phyloP scores from a whole-genome alignment of 495 filamentous ascomycete species.

The Penicillium goetzii region DNA sequence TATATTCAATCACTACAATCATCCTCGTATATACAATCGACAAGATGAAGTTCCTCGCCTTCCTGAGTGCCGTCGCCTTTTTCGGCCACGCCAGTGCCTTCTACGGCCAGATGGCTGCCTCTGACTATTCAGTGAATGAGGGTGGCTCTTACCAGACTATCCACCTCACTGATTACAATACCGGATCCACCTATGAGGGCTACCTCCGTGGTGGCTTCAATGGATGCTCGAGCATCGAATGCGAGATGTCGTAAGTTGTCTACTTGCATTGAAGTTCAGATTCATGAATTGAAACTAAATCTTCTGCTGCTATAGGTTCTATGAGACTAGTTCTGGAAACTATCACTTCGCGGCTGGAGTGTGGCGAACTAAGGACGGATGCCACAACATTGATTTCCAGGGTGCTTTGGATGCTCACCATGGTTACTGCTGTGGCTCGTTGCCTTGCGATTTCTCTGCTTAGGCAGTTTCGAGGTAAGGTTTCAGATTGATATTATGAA shows the following conservation, averaged over 20 bases:
- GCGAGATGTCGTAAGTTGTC: conserved; percentile 9
- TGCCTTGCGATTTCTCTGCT: conserved; percentile 21
- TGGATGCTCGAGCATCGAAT: conserved; percentile 3
- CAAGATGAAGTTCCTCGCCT: not conserved
- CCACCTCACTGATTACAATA: conserved; percentile 17
- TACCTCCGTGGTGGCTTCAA: conserved; percentile 17
- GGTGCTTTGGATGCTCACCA: conserved; percentile 15
- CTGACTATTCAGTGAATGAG: not conserved
- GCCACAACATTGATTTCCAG: conserved; percentile 23
- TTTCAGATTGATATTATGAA: not conserved
- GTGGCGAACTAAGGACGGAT: conserved; percentile 20
- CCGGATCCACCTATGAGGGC: conserved; percentile 14
- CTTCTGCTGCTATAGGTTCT: conserved; percentile 3
- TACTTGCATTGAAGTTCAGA: too few relatives aligned
- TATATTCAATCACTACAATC: too few relatives aligned
- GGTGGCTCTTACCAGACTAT: conserved; percentile 14
- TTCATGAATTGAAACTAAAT: not conserved
- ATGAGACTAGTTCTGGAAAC: conserved; percentile 13
- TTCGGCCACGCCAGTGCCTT: conserved; percentile 12
- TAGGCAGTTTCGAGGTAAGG: not conserved
- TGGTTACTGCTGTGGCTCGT: conserved; percentile 20
- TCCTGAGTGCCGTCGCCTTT: conserved; percentile 4
- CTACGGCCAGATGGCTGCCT: conserved; percentile 16
- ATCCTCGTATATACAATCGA: not conserved
- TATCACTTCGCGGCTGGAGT: conserved; percentile 12